Evolutionary conservation across 345 rosid species (phyloP).

Genomic region (Eucalyptus coolabah): DNA sequence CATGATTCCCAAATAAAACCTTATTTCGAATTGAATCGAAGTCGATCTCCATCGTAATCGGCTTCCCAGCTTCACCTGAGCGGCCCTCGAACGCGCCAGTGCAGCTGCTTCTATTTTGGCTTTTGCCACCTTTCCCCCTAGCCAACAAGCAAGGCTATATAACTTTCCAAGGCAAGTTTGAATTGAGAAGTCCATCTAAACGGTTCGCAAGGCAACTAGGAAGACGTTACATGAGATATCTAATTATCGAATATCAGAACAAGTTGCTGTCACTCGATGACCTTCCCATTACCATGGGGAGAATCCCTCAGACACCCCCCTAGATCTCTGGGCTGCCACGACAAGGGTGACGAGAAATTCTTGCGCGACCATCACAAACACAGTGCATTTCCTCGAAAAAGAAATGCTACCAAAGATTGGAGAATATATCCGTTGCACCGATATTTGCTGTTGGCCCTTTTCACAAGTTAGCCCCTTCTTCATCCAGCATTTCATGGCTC

Average conservation of each 20-base stretch:
- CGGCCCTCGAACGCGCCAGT: not conserved
- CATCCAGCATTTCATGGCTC: conserved; percentile 4
- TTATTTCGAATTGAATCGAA: too few relatives aligned
- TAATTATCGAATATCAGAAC: not conserved
- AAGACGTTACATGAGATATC: not conserved
- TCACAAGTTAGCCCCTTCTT: conserved; percentile 3
- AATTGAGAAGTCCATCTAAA: not conserved
- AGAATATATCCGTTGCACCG: not conserved
- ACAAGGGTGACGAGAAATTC: not conserved
- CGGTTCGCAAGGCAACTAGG: not conserved
- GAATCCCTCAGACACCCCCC: not conserved
- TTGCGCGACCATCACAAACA: not conserved
- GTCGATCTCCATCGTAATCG: too few relatives aligned
- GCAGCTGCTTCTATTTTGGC: not conserved
- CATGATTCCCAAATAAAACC: too few relatives aligned
- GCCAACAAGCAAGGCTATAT: not conserved
- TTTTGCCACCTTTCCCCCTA: not conserved
- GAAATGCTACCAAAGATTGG: not conserved
- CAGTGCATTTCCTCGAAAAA: conserved; percentile 2
- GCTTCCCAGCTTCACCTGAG: too few relatives aligned
- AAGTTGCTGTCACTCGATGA: not conserved
- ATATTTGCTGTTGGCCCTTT: conserved; percentile 3
- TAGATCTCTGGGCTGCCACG: not conserved
- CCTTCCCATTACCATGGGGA: not conserved
- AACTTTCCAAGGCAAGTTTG: not conserved